Base-by-base conservation (phyloP, 306 rosid genomes). In the Cucurbita argyrosperma region DNA sequence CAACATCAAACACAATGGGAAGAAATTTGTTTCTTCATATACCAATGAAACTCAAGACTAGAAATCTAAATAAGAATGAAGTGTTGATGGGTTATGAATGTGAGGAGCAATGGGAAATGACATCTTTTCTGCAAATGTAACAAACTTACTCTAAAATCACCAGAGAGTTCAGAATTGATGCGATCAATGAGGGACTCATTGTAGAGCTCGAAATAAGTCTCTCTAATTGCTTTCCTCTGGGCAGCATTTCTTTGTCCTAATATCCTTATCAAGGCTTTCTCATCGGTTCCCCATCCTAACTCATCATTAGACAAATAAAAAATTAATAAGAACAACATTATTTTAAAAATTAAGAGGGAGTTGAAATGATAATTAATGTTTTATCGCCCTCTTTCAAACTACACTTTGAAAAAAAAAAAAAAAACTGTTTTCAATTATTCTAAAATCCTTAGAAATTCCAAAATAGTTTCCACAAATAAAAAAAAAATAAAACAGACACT, bases 171-270 rank as follows among this genome's bases (percentile, higher is more conserved):
- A 19, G 88, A 77, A 12, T 80, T 16, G 59, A 95, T 96, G 70
- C 83, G 76, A 49, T 83, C 89, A 62, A 88, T 59, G 74, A 95
- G 96, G 12, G 92, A 84, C 81, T 91, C 87, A 10, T 88, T 87
- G 83, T 85, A 91, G 73, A 91, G 92, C 79, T 88, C 83, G 52
- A 84, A 80, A 82, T 95, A 95, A 70, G 90, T 87, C 52, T 95
- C 96, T 80, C 54, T 83, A 49, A 91, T 91, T 66, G 78, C 75
- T 79, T 82, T 87, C 83, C 92, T 87, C 64, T 95, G 97, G 61
- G 77, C 82, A 45, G 89, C 86, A 81, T 87, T 89, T 76, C 97
- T 89, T 76, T 83, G 89, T 79, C 96, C 99, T 67, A 95, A 82
- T 58, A 95, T 66, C 90, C 81, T 76, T 59, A 91, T 89, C 26